A percentile compares a stretch with the other conserved stretches of the same genome.
Evolutionary conservation across 2,329 filamentous ascomycete species (phyloP).

Genomic region (Clonostachys rhizophaga): DNA sequence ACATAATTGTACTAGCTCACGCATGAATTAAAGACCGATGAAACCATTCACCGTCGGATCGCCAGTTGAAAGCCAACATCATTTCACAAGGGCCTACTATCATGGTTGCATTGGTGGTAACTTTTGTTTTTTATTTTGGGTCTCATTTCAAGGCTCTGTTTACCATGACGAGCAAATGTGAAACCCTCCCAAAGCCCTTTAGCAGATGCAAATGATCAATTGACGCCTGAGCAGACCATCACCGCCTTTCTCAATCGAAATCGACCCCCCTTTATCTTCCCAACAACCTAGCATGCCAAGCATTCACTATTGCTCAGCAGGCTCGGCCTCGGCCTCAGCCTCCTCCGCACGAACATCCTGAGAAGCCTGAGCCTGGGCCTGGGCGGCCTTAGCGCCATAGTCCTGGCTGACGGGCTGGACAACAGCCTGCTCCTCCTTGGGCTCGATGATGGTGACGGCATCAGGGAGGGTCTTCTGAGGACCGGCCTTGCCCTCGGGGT

Average conservation of each 20-base stretch:
- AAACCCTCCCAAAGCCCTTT: conserved; percentile 28
- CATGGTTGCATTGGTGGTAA: background rate
- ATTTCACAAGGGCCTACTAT: background rate
- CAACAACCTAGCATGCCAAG: conserved; percentile 5
- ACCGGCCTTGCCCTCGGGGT: conserved; percentile 98
- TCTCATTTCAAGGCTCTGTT: conserved; percentile 28
- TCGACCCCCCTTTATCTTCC: conserved; percentile 12
- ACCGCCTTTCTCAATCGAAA: conserved; percentile 13
- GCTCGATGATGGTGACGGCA: conserved; percentile 99
- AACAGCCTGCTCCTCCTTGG: conserved; percentile 97
- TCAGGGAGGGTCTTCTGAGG: conserved; percentile 97
- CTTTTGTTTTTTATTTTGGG: conserved; percentile 13
- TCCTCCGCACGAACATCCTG: conserved; percentile 56
- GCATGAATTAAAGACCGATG: too few species aligned
- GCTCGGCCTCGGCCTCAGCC: conserved; percentile 53
- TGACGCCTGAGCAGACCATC: conserved; percentile 31
- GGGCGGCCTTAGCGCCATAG: conserved; percentile 88
- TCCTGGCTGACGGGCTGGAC: conserved; percentile 96
- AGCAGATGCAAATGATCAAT: conserved; percentile 36
- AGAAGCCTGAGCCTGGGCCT: conserved; percentile 60
- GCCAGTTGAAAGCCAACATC: too few species aligned
- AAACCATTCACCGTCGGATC: too few species aligned
- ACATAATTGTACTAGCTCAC: too few species aligned
- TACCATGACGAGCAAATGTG: conserved; percentile 29
- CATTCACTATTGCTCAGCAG: conserved; percentile 31